phyloP scores from a whole-genome alignment of 371 early-diverging fungal genomes.

The Syncephalastrum sp. region DNA sequence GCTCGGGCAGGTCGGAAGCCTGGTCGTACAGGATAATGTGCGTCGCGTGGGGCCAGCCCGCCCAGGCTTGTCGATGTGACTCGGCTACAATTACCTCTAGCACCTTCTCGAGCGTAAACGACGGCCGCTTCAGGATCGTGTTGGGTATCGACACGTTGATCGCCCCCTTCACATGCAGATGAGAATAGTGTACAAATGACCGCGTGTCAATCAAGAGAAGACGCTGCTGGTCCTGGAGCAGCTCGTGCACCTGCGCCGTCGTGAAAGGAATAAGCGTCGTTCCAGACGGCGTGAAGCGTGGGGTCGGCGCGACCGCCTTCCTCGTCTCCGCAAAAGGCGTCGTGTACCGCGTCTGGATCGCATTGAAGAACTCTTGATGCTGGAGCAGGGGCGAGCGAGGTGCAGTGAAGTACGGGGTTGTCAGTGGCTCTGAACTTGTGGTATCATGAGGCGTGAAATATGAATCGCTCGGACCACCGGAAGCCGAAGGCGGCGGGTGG shows the following conservation, averaged over 20 bases:
- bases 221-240: constrained; percentile 3
- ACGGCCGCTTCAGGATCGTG: constrained; percentile 58
- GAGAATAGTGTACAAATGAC: constrained; percentile 49
- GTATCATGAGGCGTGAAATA: constrained; percentile 8
- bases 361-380: constrained; percentile 50
- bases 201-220: constrained; percentile 61
- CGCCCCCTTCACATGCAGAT: constrained; percentile 41
- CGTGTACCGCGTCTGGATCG: constrained; percentile 38
- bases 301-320: constrained; percentile 1
- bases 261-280: constrained; percentile 5
- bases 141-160: constrained; percentile 60
- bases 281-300: constrained; percentile 21
- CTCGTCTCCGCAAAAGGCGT: constrained; percentile 1
- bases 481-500: constrained; percentile 1
- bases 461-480: constrained; percentile 6
- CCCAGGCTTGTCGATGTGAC: constrained; percentile 32
- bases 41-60: constrained; percentile 43
- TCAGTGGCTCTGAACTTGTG: neutral
- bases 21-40: constrained; percentile 62
- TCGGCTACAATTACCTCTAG: constrained; percentile 53
- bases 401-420: constrained; percentile 42
- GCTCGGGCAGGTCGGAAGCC: constrained; percentile 33
- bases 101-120: constrained; percentile 58
- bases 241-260: constrained; percentile 5
- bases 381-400: constrained; percentile 35